phyloP scores from a whole-genome alignment of 352 stramenopile genomes.

The Phytophthora hybrid region DNA sequence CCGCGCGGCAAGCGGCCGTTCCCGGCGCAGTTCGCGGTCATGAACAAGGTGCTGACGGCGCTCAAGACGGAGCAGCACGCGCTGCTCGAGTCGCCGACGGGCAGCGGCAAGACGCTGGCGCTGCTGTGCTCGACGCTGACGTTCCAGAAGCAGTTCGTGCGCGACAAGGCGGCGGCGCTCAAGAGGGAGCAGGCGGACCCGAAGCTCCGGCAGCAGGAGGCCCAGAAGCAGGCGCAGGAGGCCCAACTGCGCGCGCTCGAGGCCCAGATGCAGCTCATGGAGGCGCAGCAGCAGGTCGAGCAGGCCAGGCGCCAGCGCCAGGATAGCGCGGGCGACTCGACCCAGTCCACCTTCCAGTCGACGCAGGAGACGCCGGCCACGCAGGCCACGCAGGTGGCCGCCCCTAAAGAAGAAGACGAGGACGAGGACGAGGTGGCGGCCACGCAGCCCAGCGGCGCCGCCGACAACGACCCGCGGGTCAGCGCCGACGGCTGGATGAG shows the following conservation, averaged over 20 bases:
- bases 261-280: conserved; percentile 30
- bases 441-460: conserved; percentile 28
- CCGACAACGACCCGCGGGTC: conserved; percentile 6
- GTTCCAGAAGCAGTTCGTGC: conserved; percentile 70
- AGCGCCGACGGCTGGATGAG: conserved; percentile 27
- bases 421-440: conserved; percentile 36
- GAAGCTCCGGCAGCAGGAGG: conserved; percentile 7
- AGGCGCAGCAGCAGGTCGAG: conserved; percentile 35
- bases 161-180: conserved; percentile 41
- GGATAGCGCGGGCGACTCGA: not conserved
- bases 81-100: conserved; percentile 86
- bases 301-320: conserved; percentile 26
- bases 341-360: conserved; percentile 12
- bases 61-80: conserved; percentile 86
- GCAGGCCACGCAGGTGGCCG: not conserved
- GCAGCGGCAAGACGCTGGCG: conserved; percentile 87
- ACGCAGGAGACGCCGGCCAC: conserved; percentile 21
- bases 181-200: conserved; percentile 23
- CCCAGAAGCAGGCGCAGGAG: conserved; percentile 32
- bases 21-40: conserved; percentile 85
- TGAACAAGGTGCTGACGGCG: conserved; percentile 87
- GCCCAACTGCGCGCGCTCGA: conserved; percentile 28
- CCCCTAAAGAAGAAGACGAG: conserved; percentile 3
- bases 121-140: conserved; percentile 85
- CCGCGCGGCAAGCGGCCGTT: conserved; percentile 84